phyloP scores from a whole-genome alignment of 2,329 filamentous ascomycete species.

The Aspergillus japonicus region DNA sequence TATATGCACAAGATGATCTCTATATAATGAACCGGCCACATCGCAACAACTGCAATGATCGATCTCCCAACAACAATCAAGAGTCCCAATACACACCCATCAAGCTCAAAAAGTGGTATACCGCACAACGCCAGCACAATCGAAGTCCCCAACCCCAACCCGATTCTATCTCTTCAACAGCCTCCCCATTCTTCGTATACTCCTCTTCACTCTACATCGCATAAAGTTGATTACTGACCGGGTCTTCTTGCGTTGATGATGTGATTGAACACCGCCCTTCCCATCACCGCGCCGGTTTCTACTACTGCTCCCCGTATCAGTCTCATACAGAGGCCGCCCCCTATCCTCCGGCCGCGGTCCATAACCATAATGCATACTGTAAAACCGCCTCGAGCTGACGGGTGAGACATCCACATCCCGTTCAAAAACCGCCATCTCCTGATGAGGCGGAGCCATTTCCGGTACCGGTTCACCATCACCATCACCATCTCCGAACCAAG shows the following conservation, averaged over 20 bases:
- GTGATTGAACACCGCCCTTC: neutral
- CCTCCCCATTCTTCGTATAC: slow-evolving; percentile 19
- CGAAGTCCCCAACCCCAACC: neutral
- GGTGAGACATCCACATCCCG: neutral
- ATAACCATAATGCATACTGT: slow-evolving; percentile 1
- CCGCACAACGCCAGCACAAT: neutral
- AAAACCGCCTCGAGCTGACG: slow-evolving; percentile 1
- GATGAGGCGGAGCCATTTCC: neutral
- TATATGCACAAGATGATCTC: no score
- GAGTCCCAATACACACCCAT: neutral
- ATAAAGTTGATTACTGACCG: slow-evolving; percentile 18
- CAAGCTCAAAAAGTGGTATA: neutral
- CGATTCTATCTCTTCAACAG: slow-evolving; percentile 18
- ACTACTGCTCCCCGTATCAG: neutral
- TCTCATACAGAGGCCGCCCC: neutral
- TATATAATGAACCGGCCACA: no score
- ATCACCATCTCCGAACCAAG: neutral
- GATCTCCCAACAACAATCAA: no score
- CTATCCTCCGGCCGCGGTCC: neutral
- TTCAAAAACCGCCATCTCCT: neutral
- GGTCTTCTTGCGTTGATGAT: slow-evolving; percentile 6
- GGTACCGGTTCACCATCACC: neutral
- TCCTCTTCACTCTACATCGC: slow-evolving; percentile 17
- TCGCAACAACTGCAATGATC: no score
- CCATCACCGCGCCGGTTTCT: neutral